Conservation (phyloP, 441 rosid genomes). For the Croton setiger region DNA sequence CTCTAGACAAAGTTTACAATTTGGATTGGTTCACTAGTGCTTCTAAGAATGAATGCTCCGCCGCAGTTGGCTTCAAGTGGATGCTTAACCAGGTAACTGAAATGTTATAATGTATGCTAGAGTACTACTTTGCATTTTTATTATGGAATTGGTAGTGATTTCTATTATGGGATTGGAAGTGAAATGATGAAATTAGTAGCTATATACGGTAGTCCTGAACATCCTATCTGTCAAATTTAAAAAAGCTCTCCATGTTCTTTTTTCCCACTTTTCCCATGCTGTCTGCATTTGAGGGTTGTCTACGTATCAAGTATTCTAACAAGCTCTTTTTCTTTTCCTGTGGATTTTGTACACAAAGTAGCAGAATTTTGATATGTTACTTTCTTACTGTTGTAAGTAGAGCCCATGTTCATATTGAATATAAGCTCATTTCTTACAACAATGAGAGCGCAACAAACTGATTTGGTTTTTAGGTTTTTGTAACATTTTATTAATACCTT, state of each 20-base stretch:
- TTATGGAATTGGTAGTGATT: too few relatives aligned
- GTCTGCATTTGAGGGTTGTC: too few relatives aligned
- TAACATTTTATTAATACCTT: neutral
- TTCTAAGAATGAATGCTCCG: constrained; percentile 94
- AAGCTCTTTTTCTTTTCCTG: neutral
- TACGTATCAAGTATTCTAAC: too few relatives aligned
- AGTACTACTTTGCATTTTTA: neutral
- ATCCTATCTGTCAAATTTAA: neutral
- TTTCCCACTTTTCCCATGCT: too few relatives aligned
- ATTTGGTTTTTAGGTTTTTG: neutral
- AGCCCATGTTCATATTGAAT: neutral
- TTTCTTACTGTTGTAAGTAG: neutral
- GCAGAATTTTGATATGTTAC: too few relatives aligned
- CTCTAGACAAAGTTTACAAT: constrained; percentile 79
- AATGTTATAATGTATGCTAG: constrained; percentile 12
- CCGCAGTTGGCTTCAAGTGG: constrained; percentile 98
- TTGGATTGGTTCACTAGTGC: constrained; percentile 88
- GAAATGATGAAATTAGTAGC: neutral
- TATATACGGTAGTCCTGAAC: neutral
- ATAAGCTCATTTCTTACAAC: neutral
- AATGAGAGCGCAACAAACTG: neutral
- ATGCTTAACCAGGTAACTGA: constrained; percentile 87
- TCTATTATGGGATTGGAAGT: constrained; percentile 2
- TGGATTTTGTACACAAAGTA: neutral
- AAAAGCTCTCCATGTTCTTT: too few relatives aligned